These are phyloP conservation scores for Plasmodium inui DNA, from an alignment of 169 alveolate species.

Conservation along the genomic window DNA sequence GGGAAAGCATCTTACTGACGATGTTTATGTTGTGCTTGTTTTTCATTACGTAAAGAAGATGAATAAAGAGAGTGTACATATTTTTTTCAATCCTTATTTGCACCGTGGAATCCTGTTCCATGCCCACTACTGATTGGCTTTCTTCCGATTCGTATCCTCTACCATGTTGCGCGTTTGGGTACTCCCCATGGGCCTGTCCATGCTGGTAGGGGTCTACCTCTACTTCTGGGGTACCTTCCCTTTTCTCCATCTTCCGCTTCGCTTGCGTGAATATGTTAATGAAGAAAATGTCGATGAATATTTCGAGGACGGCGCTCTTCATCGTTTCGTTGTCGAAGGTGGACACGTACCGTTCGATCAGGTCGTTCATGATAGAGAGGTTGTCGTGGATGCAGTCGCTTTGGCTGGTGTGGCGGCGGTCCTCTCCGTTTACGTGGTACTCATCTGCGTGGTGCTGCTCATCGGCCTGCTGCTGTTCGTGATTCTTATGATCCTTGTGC, in stretches of 20 bases:
- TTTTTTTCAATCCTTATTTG: constrained; percentile 29
- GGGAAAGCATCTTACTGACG: constrained; percentile 49
- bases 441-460: background rate
- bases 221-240: background rate
- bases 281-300: constrained; percentile 52
- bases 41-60: constrained; percentile 40
- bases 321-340: constrained; percentile 61
- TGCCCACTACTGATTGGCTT: background rate
- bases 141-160: constrained; percentile 7
- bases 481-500: too few relatives aligned
- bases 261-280: constrained; percentile 44
- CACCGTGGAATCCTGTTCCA: constrained; percentile 1
- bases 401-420: background rate
- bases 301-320: constrained; percentile 50
- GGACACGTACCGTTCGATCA: constrained; percentile 66
- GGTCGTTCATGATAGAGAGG: constrained; percentile 29
- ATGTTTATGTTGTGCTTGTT: constrained; percentile 63
- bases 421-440: background rate
- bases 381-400: constrained; percentile 16
- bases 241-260: background rate
- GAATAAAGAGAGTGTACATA: constrained; percentile 30
- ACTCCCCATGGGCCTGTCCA: background rate
- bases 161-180: background rate
- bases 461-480: too few relatives aligned
- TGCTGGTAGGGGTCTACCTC: background rate